Evolutionary conservation across 805 yeast species (phyloP), one percentile per base, ranked within the genome.

Genomic region (Lachancea sp.): DNA sequence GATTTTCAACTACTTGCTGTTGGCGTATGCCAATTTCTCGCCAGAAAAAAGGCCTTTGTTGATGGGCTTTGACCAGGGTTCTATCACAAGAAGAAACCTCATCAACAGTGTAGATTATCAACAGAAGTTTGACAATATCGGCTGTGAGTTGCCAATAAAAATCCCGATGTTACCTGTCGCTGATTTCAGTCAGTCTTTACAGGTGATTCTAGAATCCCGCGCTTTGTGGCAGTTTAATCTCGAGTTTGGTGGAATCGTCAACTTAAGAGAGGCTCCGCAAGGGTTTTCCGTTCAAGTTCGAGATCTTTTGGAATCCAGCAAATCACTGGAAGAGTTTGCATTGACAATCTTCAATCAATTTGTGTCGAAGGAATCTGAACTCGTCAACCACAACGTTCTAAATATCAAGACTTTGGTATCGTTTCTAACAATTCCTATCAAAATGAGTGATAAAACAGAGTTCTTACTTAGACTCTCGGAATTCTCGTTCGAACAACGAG

Each of bases 91-190:
- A 54, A 55, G 69, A 20, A 77, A 75, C 44, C 56, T 78, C 7
- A 50, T 79, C 6, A 58, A 65, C 8, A 68, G 69, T 49, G 66
- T 67, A 11, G 73, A 74, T 46, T 70, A 69, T 49, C 30, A 56
- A 6, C 60, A 62, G 4, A 51, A 65, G 29, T 48, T 55, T 25
- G 59, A 55, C 32, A 41, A 53, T 7, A 49, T 47, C 17, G 56
- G 49, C 26, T 45, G 45, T 12, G 53, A 55, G 19, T 50, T 51
- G 9, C 46, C 44, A 9, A 48, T 48, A 10, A 40, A 46, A 27
- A 34, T 88, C 2, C 97, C 97, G 2, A 77, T 91, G 46, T 66
- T 91, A 35, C 90, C 96, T 1, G 57, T 78, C 1, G 53, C 69
- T 0, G 68, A 69, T 8, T 58, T 85, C 8, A 53, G 54, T 1